Base-by-base conservation (phyloP, 176 grass and related monocot genomes). In the Musa acuminata region DNA sequence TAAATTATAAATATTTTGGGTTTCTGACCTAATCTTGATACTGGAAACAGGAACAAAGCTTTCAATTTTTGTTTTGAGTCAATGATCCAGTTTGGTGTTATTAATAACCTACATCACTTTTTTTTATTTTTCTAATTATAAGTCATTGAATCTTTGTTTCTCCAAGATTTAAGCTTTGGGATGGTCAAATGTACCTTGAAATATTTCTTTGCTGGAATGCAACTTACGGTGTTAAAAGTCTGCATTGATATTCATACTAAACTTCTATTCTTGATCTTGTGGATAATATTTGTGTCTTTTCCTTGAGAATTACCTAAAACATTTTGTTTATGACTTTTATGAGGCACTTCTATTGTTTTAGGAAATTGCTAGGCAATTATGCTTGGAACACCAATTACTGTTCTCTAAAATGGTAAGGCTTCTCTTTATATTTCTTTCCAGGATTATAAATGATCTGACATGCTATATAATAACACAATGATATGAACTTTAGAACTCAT, bases 291-390 rank as follows among this genome's bases (percentile, higher is more conserved):
- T 43, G 35, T 43, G 35, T 43, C 35, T 43, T 43, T 43, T 43
- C 35, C 35, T 43, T 43, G 35, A 43, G 35, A 43, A 43, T 43
- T 43, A 43, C 35, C 35, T 43, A 43, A 43, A 43, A 43, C 17
- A 27, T 8, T 43, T 74, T 52, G 21, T 8, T 3, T 29, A 35
- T 71, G 52, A 11, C n/a, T n/a, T 75, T 65, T 21, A 67, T 60
- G 19, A 71, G 50, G 57, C 51, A 6, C 10, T 49, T 21, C 19
- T 69, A 59, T 14, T 19, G 73, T 58, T 80, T n/a, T 74, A 97
- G 94, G 90, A 97, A 93, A 98, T 98, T 85, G 90, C 88, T 43
- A 93, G 90, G 74, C 94, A 98, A 75, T 83, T 98, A 68, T 98
- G 94, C 83, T 57, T 91, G 75, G 88, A 88, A 67, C 87, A 98